Percentiles rank a stretch among this genome's conserved stretches.
Evolutionary conservation across 2,329 filamentous ascomycete species (phyloP).

Genomic region (Cladosporium sp.): DNA sequence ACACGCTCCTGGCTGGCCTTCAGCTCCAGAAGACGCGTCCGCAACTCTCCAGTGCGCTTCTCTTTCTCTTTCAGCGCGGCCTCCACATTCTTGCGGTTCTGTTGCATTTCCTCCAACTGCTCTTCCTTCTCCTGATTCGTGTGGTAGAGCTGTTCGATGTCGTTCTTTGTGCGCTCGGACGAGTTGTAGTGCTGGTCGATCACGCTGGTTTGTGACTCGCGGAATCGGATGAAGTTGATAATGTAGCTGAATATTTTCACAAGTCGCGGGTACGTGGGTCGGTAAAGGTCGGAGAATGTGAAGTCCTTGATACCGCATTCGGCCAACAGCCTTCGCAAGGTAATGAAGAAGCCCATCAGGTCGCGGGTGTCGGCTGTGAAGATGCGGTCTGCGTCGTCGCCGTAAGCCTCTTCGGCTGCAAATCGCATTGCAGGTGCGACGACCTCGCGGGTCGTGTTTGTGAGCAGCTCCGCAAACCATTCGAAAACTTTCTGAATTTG

Average conservation of each 20-base stretch:
- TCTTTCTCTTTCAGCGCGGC: conserved; percentile 77
- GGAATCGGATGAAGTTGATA: conserved; percentile 97
- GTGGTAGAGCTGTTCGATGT: conserved; percentile 77
- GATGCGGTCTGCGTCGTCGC: conserved; percentile 70
- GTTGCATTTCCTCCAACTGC: conserved; percentile 72
- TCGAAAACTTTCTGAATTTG: conserved; percentile 98
- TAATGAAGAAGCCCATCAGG: conserved; percentile 91
- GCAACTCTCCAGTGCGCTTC: conserved; percentile 78
- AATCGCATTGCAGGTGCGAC: conserved; percentile 94
- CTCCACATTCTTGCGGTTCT: conserved; percentile 74
- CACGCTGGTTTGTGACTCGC: conserved; percentile 80
- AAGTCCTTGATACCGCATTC: conserved; percentile 92
- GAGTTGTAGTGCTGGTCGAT: conserved; percentile 95
- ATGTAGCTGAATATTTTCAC: conserved; percentile 96
- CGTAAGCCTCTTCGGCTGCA: conserved; percentile 79
- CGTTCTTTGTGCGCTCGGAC: conserved; percentile 74
- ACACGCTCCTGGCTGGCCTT: conserved; percentile 77
- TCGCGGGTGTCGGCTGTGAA: conserved; percentile 83
- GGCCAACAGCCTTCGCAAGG: conserved; percentile 68
- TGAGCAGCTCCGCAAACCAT: conserved; percentile 89
- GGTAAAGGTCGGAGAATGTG: conserved; percentile 84
- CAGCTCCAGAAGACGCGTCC: conserved; percentile 72
- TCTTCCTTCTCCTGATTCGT: conserved; percentile 84
- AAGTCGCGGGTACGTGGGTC: conserved; percentile 81
- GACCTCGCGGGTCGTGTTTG: conserved; percentile 88